Percentiles rank a stretch among this genome's conserved stretches.
phyloP scores from a whole-genome alignment of 2,329 filamentous ascomycete species.

The Penicillium sumatraense region DNA sequence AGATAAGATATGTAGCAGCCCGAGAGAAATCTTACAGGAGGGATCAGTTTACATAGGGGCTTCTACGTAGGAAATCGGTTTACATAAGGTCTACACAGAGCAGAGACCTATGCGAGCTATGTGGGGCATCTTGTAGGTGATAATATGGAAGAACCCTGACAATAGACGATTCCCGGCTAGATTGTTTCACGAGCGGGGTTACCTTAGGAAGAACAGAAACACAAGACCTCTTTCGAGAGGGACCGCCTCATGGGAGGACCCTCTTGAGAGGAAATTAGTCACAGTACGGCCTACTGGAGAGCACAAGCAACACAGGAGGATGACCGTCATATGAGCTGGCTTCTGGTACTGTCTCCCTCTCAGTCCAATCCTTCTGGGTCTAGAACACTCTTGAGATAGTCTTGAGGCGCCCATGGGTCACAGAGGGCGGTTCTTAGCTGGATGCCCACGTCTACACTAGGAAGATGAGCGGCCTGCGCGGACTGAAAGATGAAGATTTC shows the following conservation, averaged over 20 bases:
- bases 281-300: slow-evolving; percentile 12
- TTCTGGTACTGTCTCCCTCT: slow-evolving; percentile 7
- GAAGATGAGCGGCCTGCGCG: not conserved
- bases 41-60: too few relatives aligned
- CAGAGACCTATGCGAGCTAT: too few relatives aligned
- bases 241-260: slow-evolving; percentile 6
- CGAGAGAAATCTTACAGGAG: too few relatives aligned
- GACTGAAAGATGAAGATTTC: not conserved
- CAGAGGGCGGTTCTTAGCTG: not conserved
- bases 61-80: too few relatives aligned
- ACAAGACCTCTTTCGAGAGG: slow-evolving; percentile 9
- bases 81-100: too few relatives aligned
- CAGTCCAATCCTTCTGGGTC: slow-evolving; percentile 15
- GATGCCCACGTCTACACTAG: not conserved
- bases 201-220: not conserved
- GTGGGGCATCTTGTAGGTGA: too few relatives aligned
- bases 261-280: slow-evolving; percentile 16
- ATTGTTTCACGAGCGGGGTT: slow-evolving; percentile 1
- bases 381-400: slow-evolving; percentile 9
- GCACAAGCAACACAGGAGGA: slow-evolving; percentile 10
- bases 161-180: slow-evolving; percentile 1
- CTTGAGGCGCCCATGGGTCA: not conserved
- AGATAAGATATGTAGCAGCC: too few relatives aligned
- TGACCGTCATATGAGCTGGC: slow-evolving; percentile 14
- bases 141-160: not conserved